Evolutionary conservation across 768 basidiomycete species (phyloP).

Genomic region (Mrakia blollopis): DNA sequence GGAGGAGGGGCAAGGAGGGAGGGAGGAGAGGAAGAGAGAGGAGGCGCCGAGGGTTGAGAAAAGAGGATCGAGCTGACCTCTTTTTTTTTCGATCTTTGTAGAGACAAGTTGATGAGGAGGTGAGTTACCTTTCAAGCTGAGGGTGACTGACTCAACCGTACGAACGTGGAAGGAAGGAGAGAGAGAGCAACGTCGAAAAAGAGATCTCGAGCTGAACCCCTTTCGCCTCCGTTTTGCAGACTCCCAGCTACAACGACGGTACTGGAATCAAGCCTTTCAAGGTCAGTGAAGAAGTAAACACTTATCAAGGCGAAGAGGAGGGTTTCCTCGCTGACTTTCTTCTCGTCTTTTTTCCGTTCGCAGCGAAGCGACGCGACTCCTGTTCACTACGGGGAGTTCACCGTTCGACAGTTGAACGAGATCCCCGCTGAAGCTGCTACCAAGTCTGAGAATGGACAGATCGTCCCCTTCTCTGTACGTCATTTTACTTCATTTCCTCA

Average conservation of each 20-base stretch:
- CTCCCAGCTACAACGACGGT: slow-evolving; percentile 3
- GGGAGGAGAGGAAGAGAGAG: not conserved
- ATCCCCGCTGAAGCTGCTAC: not conserved
- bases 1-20: not conserved
- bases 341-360: not conserved
- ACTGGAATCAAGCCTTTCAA: not conserved
- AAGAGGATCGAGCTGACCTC: no score
- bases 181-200: not conserved
- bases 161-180: no score
- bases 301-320: no score
- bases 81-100: not conserved
- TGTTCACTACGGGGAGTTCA: not conserved
- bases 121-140: not conserved
- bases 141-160: no score
- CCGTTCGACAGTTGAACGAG: not conserved
- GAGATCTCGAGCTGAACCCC: not conserved
- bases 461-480: no score
- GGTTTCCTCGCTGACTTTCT: not conserved
- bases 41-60: not conserved
- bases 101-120: not conserved
- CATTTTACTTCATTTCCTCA: no score
- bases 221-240: not conserved
- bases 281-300: not conserved
- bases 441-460: not conserved
- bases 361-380: not conserved